A percentile compares a stretch with the other conserved stretches of the same genome.
Evolutionary conservation across 2,329 filamentous ascomycete genomes (phyloP).

Genomic region (Scedosporium boydii): DNA sequence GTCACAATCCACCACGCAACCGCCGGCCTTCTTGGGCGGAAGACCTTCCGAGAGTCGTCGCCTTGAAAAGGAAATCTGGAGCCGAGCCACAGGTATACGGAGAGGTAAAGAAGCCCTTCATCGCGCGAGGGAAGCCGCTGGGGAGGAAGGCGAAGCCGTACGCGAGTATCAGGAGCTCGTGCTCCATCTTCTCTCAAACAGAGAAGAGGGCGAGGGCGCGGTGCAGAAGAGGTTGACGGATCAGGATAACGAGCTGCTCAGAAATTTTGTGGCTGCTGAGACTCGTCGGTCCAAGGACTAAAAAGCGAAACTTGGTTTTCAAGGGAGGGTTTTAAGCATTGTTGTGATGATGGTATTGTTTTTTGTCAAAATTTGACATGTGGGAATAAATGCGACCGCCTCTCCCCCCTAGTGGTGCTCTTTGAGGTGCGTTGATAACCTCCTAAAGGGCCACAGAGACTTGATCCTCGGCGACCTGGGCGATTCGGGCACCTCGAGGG

Average conservation of each 20-base stretch:
- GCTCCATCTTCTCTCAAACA: conserved; percentile 31
- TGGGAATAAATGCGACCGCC: neutral
- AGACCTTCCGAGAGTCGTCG: conserved; percentile 10
- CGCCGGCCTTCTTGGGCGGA: conserved; percentile 7
- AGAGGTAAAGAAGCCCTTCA: conserved; percentile 46
- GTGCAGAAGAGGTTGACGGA: conserved; percentile 35
- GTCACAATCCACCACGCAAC: conserved; percentile 3
- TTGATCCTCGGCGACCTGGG: conserved; percentile 36
- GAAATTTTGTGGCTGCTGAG: conserved; percentile 37
- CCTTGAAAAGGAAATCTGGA: conserved; percentile 38
- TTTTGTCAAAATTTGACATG: neutral
- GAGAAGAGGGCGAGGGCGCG: conserved; percentile 19
- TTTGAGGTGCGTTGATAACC: conserved; percentile 9
- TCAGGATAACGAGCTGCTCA: conserved; percentile 39
- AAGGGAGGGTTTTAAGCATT: neutral
- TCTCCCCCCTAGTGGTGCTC: neutral
- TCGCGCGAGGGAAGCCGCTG: conserved; percentile 35
- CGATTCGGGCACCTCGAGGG: conserved; percentile 22
- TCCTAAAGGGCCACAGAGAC: conserved; percentile 16
- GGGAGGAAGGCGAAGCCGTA: conserved; percentile 49
- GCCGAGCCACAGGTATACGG: conserved; percentile 45
- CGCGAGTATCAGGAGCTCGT: conserved; percentile 52
- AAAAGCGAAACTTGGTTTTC: neutral
- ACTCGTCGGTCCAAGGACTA: conserved; percentile 6
- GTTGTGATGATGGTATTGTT: neutral